Percentiles rank a stretch among this genome's conserved stretches.
Evolutionary conservation across 805 yeast species (phyloP).

Genomic region (Yarrowia hollandica): DNA sequence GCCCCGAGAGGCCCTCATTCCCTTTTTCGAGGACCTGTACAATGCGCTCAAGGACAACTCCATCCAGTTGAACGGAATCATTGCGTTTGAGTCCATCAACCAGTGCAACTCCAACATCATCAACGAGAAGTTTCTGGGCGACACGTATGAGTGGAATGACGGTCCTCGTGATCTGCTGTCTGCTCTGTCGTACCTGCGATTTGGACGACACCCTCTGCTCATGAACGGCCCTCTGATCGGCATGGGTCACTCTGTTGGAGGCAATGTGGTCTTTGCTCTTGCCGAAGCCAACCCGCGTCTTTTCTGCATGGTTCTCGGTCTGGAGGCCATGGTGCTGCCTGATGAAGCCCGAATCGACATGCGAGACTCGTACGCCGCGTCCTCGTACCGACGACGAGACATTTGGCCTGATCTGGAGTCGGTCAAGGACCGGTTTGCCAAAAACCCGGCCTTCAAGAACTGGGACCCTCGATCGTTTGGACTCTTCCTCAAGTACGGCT

Average conservation of each 20-base stretch:
- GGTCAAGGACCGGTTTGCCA: conserved; percentile 27
- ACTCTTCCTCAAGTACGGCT: conserved; percentile 30
- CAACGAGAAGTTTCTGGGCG: conserved; percentile 34
- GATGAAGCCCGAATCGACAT: conserved; percentile 10
- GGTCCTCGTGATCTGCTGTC: conserved; percentile 29
- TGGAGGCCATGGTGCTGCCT: conserved; percentile 34
- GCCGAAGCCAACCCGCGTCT: conserved; percentile 30
- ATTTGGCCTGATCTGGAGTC: conserved; percentile 32
- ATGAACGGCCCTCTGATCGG: conserved; percentile 33
- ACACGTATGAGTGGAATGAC: conserved; percentile 33
- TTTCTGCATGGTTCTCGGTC: conserved; percentile 32
- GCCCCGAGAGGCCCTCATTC: conserved; percentile 10
- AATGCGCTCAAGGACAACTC: conserved; percentile 5
- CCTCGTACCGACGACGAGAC: conserved; percentile 31
- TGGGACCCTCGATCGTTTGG: conserved; percentile 33
- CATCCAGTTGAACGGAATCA: conserved; percentile 27
- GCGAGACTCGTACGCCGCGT: conserved; percentile 3
- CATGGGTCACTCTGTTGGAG: conserved; percentile 36
- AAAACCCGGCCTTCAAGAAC: conserved; percentile 18
- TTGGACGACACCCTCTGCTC: conserved; percentile 27
- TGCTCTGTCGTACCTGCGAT: conserved; percentile 29
- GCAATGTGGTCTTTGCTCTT: conserved; percentile 28
- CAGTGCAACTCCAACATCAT: conserved; percentile 33
- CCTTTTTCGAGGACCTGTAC: conserved; percentile 19
- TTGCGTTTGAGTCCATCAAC: conserved; percentile 32